Evolutionary conservation across 2,329 filamentous ascomycete species (phyloP), one percentile per base, ranked within the genome.

Genomic region (Pyrenochaeta sp.): DNA sequence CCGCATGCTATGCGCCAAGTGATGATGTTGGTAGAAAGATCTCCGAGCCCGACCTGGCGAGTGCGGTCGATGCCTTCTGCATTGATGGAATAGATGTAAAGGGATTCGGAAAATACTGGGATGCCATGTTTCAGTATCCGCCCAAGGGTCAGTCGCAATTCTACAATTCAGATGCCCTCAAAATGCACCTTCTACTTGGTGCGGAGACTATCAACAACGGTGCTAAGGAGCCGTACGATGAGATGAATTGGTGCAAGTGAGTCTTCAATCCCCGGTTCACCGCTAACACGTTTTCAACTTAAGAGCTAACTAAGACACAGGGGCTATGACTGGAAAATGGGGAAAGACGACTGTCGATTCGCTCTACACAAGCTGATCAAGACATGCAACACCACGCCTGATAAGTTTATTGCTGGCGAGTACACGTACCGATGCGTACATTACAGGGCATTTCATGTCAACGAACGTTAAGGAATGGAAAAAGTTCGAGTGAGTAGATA

Each of bases 371-470:
- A 23, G 17, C 9, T 55, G 11, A 35, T 49, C 29, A 11, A 36
- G 7, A 18, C 23, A 9, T 49, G 51, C 18, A 47, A 46, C n/a
- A 47, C 20, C n/a, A 12, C 29, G 7, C 29, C 30, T 7, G 42
- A 43, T 17, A 40, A 51, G 7, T 50, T 55, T 18, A 35, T 29
- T 15, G 50, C 36, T 21, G 45, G 45, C 17, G 35, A 23, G 17
- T 54, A 45, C 12, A 54, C 29, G 27, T 54, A 54, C 20, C 33
- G 49, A 32, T 49, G 50, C 32, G 50, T 54, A 17, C 36, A 35
- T 17, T 54, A 54, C 14, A 45, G 49, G 29, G 37, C 47, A 2
- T 33, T 20, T 11, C 32, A 35, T 5, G 40, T 74, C 12, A 51
- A 51, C 21, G 42, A 36, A 9, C 12, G 33, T 15, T 36, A 9